Evolutionary conservation across 2,329 filamentous ascomycete species (phyloP).

Genomic region (Fusarium chuoi): DNA sequence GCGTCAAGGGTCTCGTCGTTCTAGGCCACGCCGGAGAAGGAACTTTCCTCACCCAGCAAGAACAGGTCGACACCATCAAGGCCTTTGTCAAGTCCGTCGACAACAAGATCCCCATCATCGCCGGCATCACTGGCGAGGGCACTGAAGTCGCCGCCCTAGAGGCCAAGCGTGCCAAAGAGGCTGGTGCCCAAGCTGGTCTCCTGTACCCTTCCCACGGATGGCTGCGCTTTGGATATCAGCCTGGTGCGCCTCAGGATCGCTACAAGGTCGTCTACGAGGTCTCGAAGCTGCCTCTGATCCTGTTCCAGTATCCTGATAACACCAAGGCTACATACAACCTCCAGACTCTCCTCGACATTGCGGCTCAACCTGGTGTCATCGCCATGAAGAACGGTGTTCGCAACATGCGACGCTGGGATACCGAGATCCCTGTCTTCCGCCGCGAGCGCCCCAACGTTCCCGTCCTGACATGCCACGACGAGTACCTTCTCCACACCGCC

Average conservation of each 20-base stretch:
- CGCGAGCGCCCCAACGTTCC: conserved; percentile 59
- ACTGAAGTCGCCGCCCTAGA: conserved; percentile 63
- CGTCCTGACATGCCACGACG: conserved; percentile 63
- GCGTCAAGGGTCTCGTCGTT: conserved; percentile 63
- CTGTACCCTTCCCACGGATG: conserved; percentile 65
- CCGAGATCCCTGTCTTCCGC: conserved; percentile 64
- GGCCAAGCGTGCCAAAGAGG: conserved; percentile 60
- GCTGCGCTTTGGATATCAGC: conserved; percentile 65
- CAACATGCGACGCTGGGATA: conserved; percentile 67
- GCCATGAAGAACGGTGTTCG: conserved; percentile 68
- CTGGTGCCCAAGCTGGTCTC: conserved; percentile 61
- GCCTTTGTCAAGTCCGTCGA: conserved; percentile 63
- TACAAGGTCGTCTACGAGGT: conserved; percentile 62
- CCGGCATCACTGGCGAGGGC: conserved; percentile 63
- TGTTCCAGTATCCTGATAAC: conserved; percentile 65
- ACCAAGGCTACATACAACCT: conserved; percentile 64
- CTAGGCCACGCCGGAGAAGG: conserved; percentile 65
- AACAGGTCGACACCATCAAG: conserved; percentile 61
- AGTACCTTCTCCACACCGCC: conserved; percentile 62
- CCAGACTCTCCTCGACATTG: conserved; percentile 63
- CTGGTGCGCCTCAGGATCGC: conserved; percentile 62
- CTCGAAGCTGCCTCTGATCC: conserved; percentile 60
- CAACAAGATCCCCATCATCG: conserved; percentile 61
- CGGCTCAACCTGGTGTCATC: conserved; percentile 62
- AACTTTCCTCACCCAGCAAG: conserved; percentile 62